Percentiles rank a stretch among this genome's conserved stretches.
These are phyloP conservation scores for Rhododendron ferrugineum DNA, from an alignment of 148 eudicot genomes.

Conservation along the genomic window DNA sequence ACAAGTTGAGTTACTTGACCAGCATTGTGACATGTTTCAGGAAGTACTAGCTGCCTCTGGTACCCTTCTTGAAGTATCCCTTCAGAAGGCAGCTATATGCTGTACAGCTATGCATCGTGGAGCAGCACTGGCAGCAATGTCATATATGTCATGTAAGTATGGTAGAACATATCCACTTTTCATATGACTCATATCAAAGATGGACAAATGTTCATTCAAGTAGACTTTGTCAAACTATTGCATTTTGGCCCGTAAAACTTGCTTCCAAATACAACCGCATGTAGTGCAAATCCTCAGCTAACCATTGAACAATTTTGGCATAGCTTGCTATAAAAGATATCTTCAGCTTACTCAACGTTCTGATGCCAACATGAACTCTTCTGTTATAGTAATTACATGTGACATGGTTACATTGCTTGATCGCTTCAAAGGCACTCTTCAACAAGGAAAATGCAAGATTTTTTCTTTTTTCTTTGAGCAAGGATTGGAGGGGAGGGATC, in stretches of 20 bases:
- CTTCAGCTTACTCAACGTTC: neutral
- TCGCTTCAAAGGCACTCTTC: neutral
- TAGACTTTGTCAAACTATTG: constrained; percentile 2
- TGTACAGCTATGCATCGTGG: constrained; percentile 99
- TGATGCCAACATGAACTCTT: neutral
- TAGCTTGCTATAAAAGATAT: neutral
- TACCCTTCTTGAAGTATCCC: constrained; percentile 67
- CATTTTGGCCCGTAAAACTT: neutral
- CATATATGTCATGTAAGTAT: constrained; percentile 82
- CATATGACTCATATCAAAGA: neutral
- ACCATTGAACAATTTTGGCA: neutral
- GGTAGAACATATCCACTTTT: neutral
- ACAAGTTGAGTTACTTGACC: constrained; percentile 1
- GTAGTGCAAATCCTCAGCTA: neutral
- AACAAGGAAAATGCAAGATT: neutral
- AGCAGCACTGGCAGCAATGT: constrained; percentile 97
- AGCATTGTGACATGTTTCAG: constrained; percentile 35
- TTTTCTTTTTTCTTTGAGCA: neutral
- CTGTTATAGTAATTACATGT: neutral
- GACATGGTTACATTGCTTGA: neutral
- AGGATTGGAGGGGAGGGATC: neutral
- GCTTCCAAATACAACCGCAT: neutral
- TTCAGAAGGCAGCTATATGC: constrained; percentile 94
- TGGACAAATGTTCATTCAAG: neutral
- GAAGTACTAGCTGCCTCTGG: constrained; percentile 74